These are phyloP conservation scores for Cladosporium sp. DNA, from an alignment of 2,329 filamentous ascomycete species.

Conservation along the genomic window DNA sequence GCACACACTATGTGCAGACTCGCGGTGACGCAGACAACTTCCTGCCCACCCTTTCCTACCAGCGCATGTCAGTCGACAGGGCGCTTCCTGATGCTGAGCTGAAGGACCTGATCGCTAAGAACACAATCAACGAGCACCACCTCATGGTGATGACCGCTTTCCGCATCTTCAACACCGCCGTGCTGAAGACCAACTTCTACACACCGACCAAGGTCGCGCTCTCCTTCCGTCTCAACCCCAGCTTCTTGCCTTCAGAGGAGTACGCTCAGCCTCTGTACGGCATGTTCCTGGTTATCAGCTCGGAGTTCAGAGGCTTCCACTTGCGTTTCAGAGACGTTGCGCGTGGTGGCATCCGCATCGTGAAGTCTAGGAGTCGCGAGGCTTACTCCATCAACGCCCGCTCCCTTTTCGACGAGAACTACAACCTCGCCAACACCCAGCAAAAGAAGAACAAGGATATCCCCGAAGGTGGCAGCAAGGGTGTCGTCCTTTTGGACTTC, in stretches of 20 bases:
- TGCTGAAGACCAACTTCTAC: conserved; percentile 97
- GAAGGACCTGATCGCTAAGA: conserved; percentile 73
- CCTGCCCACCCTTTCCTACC: conserved; percentile 67
- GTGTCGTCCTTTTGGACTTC: conserved; percentile 90
- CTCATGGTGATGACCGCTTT: conserved; percentile 98
- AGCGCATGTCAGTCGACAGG: conserved; percentile 66
- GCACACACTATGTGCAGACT: conserved; percentile 74
- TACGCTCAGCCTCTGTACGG: conserved; percentile 93
- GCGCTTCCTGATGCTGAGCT: conserved; percentile 75
- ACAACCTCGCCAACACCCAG: conserved; percentile 95
- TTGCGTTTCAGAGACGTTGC: conserved; percentile 96
- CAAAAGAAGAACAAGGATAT: conserved; percentile 99
- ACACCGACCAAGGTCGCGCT: conserved; percentile 97
- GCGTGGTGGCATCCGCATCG: conserved; percentile 94
- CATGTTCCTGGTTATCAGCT: conserved; percentile 98
- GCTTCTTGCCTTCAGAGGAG: conserved; percentile 85
- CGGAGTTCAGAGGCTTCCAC: conserved; percentile 96
- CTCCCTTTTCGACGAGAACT: conserved; percentile 97
- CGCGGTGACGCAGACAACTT: conserved; percentile 66
- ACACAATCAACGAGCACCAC: conserved; percentile 90
- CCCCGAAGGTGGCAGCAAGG: conserved; percentile 95
- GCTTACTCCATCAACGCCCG: conserved; percentile 95
- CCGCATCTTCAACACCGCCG: conserved; percentile 87
- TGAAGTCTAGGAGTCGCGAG: conserved; percentile 96
- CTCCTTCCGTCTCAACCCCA: conserved; percentile 89